Base-by-base conservation (phyloP, 345 rosid species). In the Zanthoxylum bungeanum region DNA sequence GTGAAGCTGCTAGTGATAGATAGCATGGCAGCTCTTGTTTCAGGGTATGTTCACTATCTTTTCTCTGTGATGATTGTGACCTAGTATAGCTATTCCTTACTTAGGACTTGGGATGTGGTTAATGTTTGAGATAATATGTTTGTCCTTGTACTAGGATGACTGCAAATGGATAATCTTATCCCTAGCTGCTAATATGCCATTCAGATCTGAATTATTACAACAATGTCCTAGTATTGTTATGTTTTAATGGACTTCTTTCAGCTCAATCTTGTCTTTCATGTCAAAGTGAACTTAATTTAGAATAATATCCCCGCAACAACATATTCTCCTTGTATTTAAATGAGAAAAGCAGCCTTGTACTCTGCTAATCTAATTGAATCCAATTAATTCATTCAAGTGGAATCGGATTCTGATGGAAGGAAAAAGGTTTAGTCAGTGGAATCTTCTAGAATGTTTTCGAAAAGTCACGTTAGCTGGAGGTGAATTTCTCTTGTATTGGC, bases 1-100 rank as follows among this genome's bases (percentile, higher is more conserved):
- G 94, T 91, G 80, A 88, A 87, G 89, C 77, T 93, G 81, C 80
- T 91, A 22, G 86, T 93, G 40, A 86, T 93, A 71, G 97, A 93
- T 76, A 87, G 98, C 85, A 89, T 91, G 93, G 85, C 96, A 28
- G 92, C 93, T 78, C 91, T 93, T 78, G 81, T 87, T 79, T 87
- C 93, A 55, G 96, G 92, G 97, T 91, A 70, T 61, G 87, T 58
- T 65, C 24, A 31, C 39, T 56, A 40, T 53, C 39, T 64, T 28
- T 40, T 51, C 37, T 34, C n/a, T 17, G 12, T 34, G 14, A 44
- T 27, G 47, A 44, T 40, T 64, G 21, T 24, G 4, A 36, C 46
- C 60, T 22, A 34, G 56, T 49, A 22, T 10, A n/a, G 42, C 21
- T 47, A 28, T 49, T 47, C 5, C 27, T 8, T 60, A 34, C 27